phyloP scores from a whole-genome alignment of 352 stramenopile genomes.

The Phytophthora pinifolia region DNA sequence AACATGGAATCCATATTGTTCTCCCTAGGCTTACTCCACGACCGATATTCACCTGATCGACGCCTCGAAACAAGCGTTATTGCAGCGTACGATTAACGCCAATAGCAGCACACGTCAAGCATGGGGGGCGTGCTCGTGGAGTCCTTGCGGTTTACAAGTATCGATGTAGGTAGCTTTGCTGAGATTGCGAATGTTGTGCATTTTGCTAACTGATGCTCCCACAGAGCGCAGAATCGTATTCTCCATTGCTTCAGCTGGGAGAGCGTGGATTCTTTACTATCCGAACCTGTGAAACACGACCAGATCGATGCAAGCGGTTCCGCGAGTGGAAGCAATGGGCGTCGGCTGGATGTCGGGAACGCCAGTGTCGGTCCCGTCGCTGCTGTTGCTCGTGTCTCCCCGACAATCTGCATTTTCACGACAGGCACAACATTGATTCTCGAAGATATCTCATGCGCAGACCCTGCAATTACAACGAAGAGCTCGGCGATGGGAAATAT shows the following conservation, averaged over 20 bases:
- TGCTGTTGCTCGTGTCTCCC: conserved; percentile 26
- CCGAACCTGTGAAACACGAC: conserved; percentile 12
- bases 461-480: neutral
- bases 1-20: neutral
- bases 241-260: conserved; percentile 37
- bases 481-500: conserved; percentile 9
- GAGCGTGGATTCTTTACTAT: conserved; percentile 16
- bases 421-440: conserved; percentile 29
- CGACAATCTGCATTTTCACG: conserved; percentile 27
- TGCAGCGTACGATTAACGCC: conserved; percentile 19
- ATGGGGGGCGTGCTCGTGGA: conserved; percentile 44
- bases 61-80: conserved; percentile 11
- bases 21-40: conserved; percentile 33
- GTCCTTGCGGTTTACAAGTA: conserved; percentile 39
- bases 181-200: neutral
- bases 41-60: conserved; percentile 32
- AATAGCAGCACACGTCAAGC: conserved; percentile 5
- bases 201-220: conserved; percentile 5
- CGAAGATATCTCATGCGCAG: conserved; percentile 15
- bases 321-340: conserved; percentile 4
- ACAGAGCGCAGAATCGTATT: conserved; percentile 21
- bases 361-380: conserved; percentile 20
- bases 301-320: conserved; percentile 18
- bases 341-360: conserved; percentile 14
- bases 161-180: conserved; percentile 33